Evolutionary conservation across 1,284 basidiomycete species (phyloP).

Genomic region (Cutaneotrichosporon sp.): DNA sequence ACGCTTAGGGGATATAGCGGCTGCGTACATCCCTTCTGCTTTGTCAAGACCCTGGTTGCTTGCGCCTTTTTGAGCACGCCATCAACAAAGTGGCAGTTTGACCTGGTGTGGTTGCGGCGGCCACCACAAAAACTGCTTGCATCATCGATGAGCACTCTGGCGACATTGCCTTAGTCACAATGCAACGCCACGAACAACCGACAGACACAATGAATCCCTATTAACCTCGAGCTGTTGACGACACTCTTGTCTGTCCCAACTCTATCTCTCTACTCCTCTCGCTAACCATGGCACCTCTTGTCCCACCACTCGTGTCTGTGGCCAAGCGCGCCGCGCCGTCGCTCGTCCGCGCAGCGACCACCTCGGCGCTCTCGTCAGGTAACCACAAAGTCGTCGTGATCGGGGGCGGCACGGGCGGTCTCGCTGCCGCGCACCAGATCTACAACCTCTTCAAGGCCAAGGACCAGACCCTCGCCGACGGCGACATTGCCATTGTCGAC

Average conservation of each 20-base stretch:
- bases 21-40: too few relatives aligned
- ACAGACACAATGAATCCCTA: too few relatives aligned
- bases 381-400: conserved; percentile 51
- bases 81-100: too few relatives aligned
- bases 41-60: too few relatives aligned
- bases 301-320: background rate
- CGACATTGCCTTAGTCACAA: background rate
- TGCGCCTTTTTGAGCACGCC: too few relatives aligned
- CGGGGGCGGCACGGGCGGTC: conserved; percentile 61
- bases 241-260: too few relatives aligned
- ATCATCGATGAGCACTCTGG: background rate
- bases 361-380: conserved; percentile 34
- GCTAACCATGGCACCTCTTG: background rate
- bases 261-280: background rate
- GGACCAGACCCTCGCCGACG: conserved; percentile 61
- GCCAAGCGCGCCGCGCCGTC: background rate
- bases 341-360: conserved; percentile 25
- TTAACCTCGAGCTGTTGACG: too few relatives aligned
- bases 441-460: conserved; percentile 68
- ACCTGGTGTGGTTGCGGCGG: too few relatives aligned
- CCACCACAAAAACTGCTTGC: too few relatives aligned
- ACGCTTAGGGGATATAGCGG: too few relatives aligned
- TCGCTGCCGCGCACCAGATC: conserved; percentile 75
- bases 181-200: background rate
- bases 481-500: conserved; percentile 80